A percentile compares a stretch with the other conserved stretches of the same genome.
These are phyloP conservation scores for Citrus cavaleriei DNA, from an alignment of 345 rosid species.

Conservation along the genomic window DNA sequence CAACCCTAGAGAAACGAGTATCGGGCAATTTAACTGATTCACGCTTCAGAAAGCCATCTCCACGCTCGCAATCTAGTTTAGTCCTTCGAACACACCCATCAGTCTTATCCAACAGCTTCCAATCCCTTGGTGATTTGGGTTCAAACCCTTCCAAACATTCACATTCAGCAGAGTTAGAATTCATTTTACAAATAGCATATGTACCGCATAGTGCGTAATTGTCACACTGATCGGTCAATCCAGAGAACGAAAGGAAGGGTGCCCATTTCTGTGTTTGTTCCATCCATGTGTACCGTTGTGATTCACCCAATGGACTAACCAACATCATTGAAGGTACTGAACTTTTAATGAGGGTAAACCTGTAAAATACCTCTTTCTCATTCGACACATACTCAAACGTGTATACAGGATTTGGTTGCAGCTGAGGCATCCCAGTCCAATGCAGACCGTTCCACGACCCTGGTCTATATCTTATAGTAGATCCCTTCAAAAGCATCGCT, in stretches of 20 bases:
- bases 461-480: constrained; percentile 17
- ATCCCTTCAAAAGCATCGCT: constrained; percentile 16
- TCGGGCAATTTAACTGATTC: constrained; percentile 42
- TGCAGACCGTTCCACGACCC: constrained; percentile 49
- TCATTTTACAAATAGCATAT: constrained; percentile 25
- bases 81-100: constrained; percentile 45
- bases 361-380: neutral
- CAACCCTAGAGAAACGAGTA: constrained; percentile 19
- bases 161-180: constrained; percentile 28
- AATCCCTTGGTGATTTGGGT: constrained; percentile 33
- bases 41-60: constrained; percentile 33
- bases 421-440: constrained; percentile 13
- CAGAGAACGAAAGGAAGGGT: neutral
- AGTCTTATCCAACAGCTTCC: constrained; percentile 40
- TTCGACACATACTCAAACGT: neutral
- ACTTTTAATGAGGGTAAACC: neutral
- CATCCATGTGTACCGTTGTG: neutral
- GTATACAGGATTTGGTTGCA: neutral
- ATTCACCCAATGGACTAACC: neutral
- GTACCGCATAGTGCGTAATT: constrained; percentile 39
- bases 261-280: neutral
- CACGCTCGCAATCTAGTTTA: constrained; percentile 20
- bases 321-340: neutral
- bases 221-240: neutral
- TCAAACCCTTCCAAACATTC: constrained; percentile 40